Conservation (phyloP, 148 eudicot species). For the Camellia japonica region DNA sequence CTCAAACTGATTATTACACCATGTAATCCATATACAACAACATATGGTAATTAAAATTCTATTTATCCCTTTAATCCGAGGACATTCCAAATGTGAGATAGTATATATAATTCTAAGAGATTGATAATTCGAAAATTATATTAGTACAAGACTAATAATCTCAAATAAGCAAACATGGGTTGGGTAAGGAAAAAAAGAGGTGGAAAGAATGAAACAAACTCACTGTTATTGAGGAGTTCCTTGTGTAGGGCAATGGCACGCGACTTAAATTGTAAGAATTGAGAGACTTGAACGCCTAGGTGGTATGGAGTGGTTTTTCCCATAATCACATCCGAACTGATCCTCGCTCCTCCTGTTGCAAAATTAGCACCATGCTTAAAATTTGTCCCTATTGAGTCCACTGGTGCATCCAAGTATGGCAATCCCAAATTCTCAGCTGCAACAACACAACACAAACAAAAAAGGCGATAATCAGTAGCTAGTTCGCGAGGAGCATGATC, state of each 20-base stretch:
- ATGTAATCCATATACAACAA: too few relatives aligned
- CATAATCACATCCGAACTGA: neutral
- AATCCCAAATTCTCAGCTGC: slow-evolving; percentile 25
- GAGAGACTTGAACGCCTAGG: slow-evolving; percentile 19
- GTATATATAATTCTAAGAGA: too few relatives aligned
- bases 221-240: slow-evolving; percentile 7
- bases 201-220: neutral
- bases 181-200: neutral
- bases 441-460: neutral
- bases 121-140: too few relatives aligned
- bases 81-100: too few relatives aligned
- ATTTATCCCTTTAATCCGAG: too few relatives aligned
- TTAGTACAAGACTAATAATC: too few relatives aligned
- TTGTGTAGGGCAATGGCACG: neutral
- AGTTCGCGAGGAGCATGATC: too few relatives aligned
- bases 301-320: slow-evolving; percentile 1
- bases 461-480: too few relatives aligned
- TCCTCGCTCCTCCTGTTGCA: slow-evolving; percentile 23
- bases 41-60: too few relatives aligned
- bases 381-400: slow-evolving; percentile 21
- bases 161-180: too few relatives aligned
- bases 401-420: slow-evolving; percentile 19
- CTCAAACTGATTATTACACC: too few relatives aligned
- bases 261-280: slow-evolving; percentile 20
- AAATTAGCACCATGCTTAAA: slow-evolving; percentile 21